Percentiles rank a stretch among this genome's conserved stretches.
These are phyloP conservation scores for Inonotus hispidus DNA, from an alignment of 1,284 basidiomycete species.

Conservation along the genomic window DNA sequence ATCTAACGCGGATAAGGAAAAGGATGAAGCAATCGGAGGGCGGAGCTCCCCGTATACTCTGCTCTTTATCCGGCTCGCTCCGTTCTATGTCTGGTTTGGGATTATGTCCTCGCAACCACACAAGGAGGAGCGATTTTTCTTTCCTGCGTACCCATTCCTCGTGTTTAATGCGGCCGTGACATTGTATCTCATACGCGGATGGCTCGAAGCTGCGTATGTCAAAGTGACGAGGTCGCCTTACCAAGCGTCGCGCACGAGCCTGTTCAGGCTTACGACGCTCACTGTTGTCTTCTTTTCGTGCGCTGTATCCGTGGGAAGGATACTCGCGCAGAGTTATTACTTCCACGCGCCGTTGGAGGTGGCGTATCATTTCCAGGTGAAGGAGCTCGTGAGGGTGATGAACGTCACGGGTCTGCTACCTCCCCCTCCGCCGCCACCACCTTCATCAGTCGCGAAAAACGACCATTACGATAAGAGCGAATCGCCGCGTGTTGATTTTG, in stretches of 20 bases:
- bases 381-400: slow-evolving; percentile 79
- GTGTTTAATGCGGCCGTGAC: slow-evolving; percentile 92
- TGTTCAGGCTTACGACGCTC: slow-evolving; percentile 77
- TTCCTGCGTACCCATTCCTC: slow-evolving; percentile 86
- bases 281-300: slow-evolving; percentile 60
- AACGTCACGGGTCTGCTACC: slow-evolving; percentile 60
- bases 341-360: slow-evolving; percentile 88
- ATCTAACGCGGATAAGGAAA: slow-evolving; percentile 16
- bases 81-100: slow-evolving; percentile 86
- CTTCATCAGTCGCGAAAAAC: slow-evolving; percentile 17
- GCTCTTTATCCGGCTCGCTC: slow-evolving; percentile 70
- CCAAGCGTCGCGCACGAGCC: slow-evolving; percentile 69
- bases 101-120: slow-evolving; percentile 83
- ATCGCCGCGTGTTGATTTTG: slow-evolving; percentile 59
- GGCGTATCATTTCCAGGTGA: slow-evolving; percentile 65
- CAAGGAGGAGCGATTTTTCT: slow-evolving; percentile 99
- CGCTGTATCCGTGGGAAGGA: slow-evolving; percentile 73
- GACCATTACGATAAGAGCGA: slow-evolving; percentile 41
- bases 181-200: slow-evolving; percentile 78
- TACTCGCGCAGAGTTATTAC: slow-evolving; percentile 79
- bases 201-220: slow-evolving; percentile 77
- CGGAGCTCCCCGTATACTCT: slow-evolving; percentile 71
- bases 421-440: slow-evolving; percentile 37
- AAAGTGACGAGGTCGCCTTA: slow-evolving; percentile 78
- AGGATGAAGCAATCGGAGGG: slow-evolving; percentile 9